These are phyloP conservation scores for Anaeromyces robustus DNA, from an alignment of 192 early-diverging fungal species.

Conservation along the genomic window DNA sequence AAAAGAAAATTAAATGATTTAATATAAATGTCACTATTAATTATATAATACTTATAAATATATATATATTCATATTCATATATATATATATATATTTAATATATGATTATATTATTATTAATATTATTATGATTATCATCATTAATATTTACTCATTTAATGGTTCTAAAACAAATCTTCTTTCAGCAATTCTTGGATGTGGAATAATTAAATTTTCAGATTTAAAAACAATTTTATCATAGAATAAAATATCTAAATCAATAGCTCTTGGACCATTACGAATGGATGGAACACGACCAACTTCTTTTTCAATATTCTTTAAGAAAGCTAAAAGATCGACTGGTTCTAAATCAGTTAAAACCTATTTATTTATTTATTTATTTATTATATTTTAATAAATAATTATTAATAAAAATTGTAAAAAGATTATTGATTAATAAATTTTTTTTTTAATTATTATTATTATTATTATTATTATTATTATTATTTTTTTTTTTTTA, in stretches of 20 bases:
- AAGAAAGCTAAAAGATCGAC: conserved; percentile 51
- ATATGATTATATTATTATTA: not conserved
- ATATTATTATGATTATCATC: not conserved
- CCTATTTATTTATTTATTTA: conserved; percentile 14
- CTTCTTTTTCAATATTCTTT: conserved; percentile 65
- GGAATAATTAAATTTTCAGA: conserved; percentile 63
- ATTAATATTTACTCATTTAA: conserved; percentile 62
- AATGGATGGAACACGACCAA: conserved; percentile 52
- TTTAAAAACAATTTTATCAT: conserved; percentile 56
- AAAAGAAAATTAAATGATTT: too few species aligned
- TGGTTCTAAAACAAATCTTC: conserved; percentile 88
- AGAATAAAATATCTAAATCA: conserved; percentile 94
- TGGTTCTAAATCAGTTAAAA: conserved; percentile 64
- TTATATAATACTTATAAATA: too few species aligned
- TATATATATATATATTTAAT: too few species aligned
- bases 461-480: too few species aligned
- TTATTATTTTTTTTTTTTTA: too few species aligned
- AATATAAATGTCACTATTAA: too few species aligned
- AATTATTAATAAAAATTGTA: too few species aligned
- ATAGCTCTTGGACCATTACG: conserved; percentile 82
- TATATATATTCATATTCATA: too few species aligned
- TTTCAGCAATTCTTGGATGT: conserved; percentile 72
- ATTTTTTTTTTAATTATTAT: too few species aligned
- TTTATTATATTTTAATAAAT: conserved; percentile 10
- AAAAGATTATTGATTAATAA: too few species aligned